Conservation (phyloP, 208 protist genomes). For the Acanthamoeba quina region DNA sequence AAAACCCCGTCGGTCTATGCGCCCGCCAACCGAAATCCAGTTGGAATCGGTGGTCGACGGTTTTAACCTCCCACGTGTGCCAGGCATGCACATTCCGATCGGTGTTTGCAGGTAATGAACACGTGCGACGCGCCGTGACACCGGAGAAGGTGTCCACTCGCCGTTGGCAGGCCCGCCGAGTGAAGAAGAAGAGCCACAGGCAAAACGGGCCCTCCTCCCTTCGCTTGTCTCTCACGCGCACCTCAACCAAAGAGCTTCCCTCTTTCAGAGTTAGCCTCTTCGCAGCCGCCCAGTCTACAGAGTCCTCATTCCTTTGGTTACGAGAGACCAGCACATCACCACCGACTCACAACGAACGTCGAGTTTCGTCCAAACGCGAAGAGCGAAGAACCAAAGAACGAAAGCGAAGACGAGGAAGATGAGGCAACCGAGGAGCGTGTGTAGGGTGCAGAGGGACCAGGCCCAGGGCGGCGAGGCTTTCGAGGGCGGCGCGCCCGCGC, state of each 20-base stretch:
- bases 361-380: background rate
- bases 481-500: background rate
- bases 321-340: background rate
- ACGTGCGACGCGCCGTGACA: background rate
- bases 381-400: background rate
- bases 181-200: background rate
- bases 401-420: background rate
- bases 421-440: constrained; percentile 38
- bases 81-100: background rate
- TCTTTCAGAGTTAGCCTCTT: too few relatives aligned
- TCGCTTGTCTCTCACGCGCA: background rate
- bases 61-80: background rate
- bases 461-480: background rate
- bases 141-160: background rate
- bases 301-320: background rate
- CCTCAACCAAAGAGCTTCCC: too few relatives aligned
- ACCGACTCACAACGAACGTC: background rate
- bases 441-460: background rate
- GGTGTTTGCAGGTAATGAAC: background rate
- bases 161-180: too few relatives aligned
- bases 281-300: too few relatives aligned
- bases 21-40: background rate
- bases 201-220: background rate
- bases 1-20: background rate
- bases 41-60: background rate